phyloP scores from a whole-genome alignment of 208 protist species.

The Leptomonas seymouri region DNA sequence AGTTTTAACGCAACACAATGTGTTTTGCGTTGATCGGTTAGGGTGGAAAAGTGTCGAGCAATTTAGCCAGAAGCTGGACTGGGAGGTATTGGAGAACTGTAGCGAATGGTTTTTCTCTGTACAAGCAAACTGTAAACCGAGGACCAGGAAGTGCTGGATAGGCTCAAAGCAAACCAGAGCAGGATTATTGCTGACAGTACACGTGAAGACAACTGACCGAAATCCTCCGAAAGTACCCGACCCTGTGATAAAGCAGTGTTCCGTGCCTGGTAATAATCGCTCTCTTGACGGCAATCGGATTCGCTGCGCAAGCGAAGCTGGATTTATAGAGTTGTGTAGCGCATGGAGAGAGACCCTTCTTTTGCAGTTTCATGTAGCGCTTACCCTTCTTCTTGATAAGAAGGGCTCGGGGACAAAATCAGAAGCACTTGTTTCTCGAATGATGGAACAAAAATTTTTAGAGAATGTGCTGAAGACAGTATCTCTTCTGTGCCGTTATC shows the following conservation, averaged over 20 bases:
- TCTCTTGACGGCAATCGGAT: neutral
- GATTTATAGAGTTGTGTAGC: neutral
- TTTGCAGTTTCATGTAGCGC: neutral
- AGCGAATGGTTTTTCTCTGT: constrained; percentile 19
- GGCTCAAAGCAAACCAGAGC: neutral
- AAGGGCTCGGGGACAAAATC: neutral
- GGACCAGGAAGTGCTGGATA: constrained; percentile 11
- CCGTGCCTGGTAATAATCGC: too few relatives aligned
- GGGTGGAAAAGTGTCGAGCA: constrained; percentile 3
- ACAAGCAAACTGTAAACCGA: neutral
- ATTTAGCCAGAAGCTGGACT: constrained; percentile 3
- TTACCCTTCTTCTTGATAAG: neutral
- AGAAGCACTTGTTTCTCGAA: neutral
- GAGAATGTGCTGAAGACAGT: neutral
- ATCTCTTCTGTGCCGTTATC: constrained; percentile 7
- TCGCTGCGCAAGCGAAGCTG: neutral
- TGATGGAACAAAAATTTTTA: neutral
- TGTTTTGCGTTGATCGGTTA: constrained; percentile 24
- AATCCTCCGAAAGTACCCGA: too few relatives aligned
- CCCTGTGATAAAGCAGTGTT: too few relatives aligned
- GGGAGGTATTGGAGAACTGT: constrained; percentile 16
- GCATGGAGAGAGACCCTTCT: neutral
- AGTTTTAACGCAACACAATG: neutral
- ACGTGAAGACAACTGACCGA: neutral
- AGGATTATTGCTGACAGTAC: neutral